Conservation (phyloP, 768 basidiomycete species). For the Boletus rex-veris region DNA sequence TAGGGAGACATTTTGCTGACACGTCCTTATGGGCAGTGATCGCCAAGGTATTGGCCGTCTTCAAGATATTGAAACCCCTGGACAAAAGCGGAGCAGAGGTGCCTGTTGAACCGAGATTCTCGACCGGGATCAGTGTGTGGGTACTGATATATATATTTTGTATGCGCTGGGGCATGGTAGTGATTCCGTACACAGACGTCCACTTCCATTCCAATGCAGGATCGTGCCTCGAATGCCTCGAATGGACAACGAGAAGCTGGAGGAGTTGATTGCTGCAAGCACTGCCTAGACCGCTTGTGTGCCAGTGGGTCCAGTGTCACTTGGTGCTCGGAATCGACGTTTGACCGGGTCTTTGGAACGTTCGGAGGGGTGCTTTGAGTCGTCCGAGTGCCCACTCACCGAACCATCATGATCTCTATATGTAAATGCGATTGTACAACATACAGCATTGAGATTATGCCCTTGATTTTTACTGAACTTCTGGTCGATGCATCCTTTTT, state of each 20-base stretch:
- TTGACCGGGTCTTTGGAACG: no score
- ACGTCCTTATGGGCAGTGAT: conserved; percentile 15
- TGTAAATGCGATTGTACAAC: no score
- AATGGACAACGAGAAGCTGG: neutral
- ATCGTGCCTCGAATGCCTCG: conserved; percentile 1
- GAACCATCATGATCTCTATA: no score
- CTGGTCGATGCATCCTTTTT: no score
- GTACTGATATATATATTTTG: neutral
- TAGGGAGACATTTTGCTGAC: conserved; percentile 23
- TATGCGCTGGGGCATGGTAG: neutral
- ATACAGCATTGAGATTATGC: no score
- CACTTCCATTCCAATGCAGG: conserved; percentile 4
- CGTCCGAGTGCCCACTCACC: no score
- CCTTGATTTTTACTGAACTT: no score
- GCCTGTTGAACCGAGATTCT: conserved; percentile 10
- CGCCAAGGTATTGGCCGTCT: conserved; percentile 7
- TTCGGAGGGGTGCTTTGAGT: no score
- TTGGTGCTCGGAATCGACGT: no score
- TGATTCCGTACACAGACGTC: neutral
- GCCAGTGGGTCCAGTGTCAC: no score
- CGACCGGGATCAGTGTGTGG: conserved; percentile 10
- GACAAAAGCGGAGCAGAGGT: conserved; percentile 11
- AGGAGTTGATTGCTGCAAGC: conserved; percentile 6
- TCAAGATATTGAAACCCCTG: neutral
- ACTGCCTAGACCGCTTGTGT: neutral